A percentile compares a stretch with the other conserved stretches of the same genome.
Conservation (phyloP, 164 flowering plant genomes). For the Piper betle region DNA sequence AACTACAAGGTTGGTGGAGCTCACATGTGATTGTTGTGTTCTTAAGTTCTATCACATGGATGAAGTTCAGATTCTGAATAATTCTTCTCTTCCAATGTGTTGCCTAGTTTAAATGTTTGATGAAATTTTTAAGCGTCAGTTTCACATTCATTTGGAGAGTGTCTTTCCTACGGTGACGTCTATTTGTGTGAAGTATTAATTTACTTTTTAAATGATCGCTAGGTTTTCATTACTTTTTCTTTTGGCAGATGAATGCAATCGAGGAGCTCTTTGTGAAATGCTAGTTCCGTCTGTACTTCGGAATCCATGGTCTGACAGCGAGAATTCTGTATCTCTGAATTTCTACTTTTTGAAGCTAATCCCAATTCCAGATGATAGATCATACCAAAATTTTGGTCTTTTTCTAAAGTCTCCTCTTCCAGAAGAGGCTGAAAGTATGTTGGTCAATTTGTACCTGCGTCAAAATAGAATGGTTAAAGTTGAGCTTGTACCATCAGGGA, state of each 20-base stretch:
- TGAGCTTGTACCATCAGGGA: conserved; percentile 45
- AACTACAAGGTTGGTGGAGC: neutral
- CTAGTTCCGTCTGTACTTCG: conserved; percentile 55
- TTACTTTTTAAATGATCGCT: neutral
- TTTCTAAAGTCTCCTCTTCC: conserved; percentile 67
- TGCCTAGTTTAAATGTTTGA: too few species aligned
- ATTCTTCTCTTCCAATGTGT: neutral
- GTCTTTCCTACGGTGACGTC: neutral
- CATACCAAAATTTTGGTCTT: conserved; percentile 63
- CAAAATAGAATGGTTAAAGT: conserved; percentile 72
- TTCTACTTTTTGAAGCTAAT: conserved; percentile 43
- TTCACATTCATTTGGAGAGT: neutral
- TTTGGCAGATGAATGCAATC: conserved; percentile 40
- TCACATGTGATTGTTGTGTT: neutral
- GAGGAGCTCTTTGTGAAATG: conserved; percentile 74
- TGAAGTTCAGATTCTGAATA: neutral
- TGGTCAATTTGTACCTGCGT: conserved; percentile 70
- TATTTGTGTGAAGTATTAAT: neutral
- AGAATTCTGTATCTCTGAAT: conserved; percentile 23
- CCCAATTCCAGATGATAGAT: conserved; percentile 68
- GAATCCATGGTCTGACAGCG: conserved; percentile 35
- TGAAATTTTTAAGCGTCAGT: neutral
- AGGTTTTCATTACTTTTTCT: neutral
- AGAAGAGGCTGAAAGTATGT: conserved; percentile 59
- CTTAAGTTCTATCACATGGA: neutral